phyloP scores from a whole-genome alignment of 805 yeast genomes.

The Candida mattraensis region DNA sequence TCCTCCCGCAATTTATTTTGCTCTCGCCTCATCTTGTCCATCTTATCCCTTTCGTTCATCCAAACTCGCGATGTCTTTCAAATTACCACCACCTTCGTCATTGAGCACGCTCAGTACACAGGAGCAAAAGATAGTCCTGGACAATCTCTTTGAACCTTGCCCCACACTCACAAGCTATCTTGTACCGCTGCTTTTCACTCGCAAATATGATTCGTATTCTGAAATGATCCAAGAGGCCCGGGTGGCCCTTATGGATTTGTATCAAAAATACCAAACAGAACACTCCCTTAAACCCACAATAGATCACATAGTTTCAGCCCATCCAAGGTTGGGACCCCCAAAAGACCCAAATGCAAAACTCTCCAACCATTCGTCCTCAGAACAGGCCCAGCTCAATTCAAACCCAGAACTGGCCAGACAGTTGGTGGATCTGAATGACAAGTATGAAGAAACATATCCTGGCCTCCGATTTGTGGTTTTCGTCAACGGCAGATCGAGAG shows the following conservation, averaged over 20 bases:
- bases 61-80: background rate
- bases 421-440: conserved; percentile 53
- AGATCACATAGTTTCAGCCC: conserved; percentile 74
- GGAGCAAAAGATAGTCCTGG: conserved; percentile 42
- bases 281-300: conserved; percentile 11
- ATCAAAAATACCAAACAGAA: conserved; percentile 1
- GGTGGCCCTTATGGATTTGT: conserved; percentile 3
- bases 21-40: background rate
- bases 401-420: conserved; percentile 49
- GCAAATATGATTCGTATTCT: conserved; percentile 24
- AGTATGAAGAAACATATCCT: conserved; percentile 47
- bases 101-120: conserved; percentile 23
- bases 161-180: conserved; percentile 40
- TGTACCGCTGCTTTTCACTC: conserved; percentile 30
- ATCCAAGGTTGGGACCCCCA: conserved; percentile 82
- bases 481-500: conserved; percentile 78
- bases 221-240: conserved; percentile 27
- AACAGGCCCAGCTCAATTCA: conserved; percentile 64
- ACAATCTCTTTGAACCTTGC: conserved; percentile 68
- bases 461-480: conserved; percentile 84
- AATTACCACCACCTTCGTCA: conserved; percentile 31
- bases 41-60: background rate
- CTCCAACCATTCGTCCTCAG: conserved; percentile 65
- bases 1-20: background rate
- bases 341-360: conserved; percentile 37